Base-by-base conservation (phyloP, 2,329 filamentous ascomycete genomes). In the Blastomyces gilchristii region DNA sequence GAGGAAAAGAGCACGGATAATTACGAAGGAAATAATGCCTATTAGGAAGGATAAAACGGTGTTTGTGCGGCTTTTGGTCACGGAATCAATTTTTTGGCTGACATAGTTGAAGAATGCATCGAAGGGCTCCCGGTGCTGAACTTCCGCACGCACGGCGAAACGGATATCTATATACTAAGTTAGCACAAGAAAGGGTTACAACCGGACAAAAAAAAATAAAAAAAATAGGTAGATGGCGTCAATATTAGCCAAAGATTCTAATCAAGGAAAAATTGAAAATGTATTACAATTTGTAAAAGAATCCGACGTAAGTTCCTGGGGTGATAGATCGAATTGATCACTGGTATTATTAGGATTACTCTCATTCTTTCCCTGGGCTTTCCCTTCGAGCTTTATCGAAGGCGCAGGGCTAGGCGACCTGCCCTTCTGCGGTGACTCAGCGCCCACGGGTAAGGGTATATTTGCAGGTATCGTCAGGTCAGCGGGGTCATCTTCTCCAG, bases 51-150 rank as follows among this genome's bases (percentile, higher is more conserved):
- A 87, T 60, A 84, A 73, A 31, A 90, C 72, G 11, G 89, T 79
- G 60, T 86, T 90, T 45, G 82, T 79, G 80, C 87, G 89, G 12
- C 90, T 90, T 65, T 82, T 83, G 2, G 87, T 91, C 57, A 88
- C 76, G 61, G 80, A 75, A 62, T 81, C 78, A 67, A 88, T 81
- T 65, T 81, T 83, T 64, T 77, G 80, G 67, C 84, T 85, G 64
- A 91, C 68, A 65, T 85, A 87, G 61, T 79, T 81, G 68, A 92
- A 81, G 54, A 84, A 82, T 22, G 88, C 83, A 71, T 95, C 90
- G 68, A 96, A 88, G 16, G 90, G 90, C 71, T 93, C 90, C 57
- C 89, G 85, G 71, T 96, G 91, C 71, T 93, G 89, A 39, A 95
- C 89, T 78, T 96, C 91, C 65, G 91, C 89, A 69, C 89, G 86